Percentiles rank a stretch among this genome's conserved stretches.
phyloP scores from a whole-genome alignment of 352 stramenopile genomes.

The Phytophthora ramorum region DNA sequence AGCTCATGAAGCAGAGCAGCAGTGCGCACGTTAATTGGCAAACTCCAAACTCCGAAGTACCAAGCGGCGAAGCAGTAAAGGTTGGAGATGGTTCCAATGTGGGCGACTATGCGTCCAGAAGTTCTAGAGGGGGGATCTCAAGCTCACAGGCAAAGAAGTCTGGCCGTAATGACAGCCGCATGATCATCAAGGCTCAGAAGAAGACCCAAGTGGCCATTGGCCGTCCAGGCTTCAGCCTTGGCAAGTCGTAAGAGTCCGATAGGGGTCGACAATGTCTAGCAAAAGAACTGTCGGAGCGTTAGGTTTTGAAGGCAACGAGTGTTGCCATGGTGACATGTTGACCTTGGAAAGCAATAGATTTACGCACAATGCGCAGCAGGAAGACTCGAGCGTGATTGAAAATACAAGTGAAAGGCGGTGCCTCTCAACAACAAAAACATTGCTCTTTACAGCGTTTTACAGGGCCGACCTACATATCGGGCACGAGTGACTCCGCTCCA shows the following conservation, averaged over 20 bases:
- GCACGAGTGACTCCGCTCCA: slow-evolving; percentile 1
- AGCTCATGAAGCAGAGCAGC: slow-evolving; percentile 94
- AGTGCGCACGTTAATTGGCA: slow-evolving; percentile 80
- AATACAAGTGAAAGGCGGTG: neutral
- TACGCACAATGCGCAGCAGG: neutral
- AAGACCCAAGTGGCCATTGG: slow-evolving; percentile 84
- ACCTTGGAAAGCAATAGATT: neutral
- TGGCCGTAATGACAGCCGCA: slow-evolving; percentile 42
- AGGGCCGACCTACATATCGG: slow-evolving; percentile 3
- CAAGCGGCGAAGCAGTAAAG: slow-evolving; percentile 9
- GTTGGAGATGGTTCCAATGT: slow-evolving; percentile 1
- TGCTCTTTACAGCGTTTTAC: neutral
- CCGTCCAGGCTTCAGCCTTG: slow-evolving; percentile 81
- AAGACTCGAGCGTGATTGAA: neutral
- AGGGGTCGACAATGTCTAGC: neutral
- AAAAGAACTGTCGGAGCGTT: neutral
- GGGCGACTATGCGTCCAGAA: neutral
- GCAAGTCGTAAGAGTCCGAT: slow-evolving; percentile 50
- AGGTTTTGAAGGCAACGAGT: neutral
- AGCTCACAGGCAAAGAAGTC: slow-evolving; percentile 41
- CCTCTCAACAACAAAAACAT: neutral
- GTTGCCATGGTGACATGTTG: neutral
- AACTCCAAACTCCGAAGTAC: slow-evolving; percentile 8
- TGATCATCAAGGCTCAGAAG: slow-evolving; percentile 66
- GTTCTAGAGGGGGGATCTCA: slow-evolving; percentile 3